Evolutionary conservation across 306 rosid species (phyloP), one percentile per base, ranked within the genome.

Genomic region (Cucurbita ficifolia): DNA sequence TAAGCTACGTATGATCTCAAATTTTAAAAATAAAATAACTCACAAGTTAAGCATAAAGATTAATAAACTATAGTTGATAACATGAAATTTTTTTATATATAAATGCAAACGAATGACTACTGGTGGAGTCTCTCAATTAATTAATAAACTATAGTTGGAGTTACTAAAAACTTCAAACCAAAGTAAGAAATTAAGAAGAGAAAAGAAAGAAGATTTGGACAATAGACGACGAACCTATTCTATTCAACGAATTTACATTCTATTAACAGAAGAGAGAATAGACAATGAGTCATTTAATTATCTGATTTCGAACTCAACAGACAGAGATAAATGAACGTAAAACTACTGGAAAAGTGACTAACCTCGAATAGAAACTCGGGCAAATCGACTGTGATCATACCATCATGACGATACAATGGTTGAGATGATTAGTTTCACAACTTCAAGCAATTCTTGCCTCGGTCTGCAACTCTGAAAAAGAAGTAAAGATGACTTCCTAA

Each of bases 181-280:
- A 63, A 42, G 52, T 42, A 19, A 0, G 68, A 29, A 57, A 68
- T 10, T 36, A 8, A 46, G 51, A 46, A 46, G 13, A 46, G 51
- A 71, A 72, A 10, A 10, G 39, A 45, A 39, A 10, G 8, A 40
- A 45, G 33, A 45, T 22, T 67, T 22, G 39, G 21, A 5, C 19
- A 33, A 59, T 29, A 42, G 42, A 57, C 10, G 8, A 57, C 8
- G 19, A 1, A 33, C 43, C 21, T 13, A 16, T 59, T 4, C 19
- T 17, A 59, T 59, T 29, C 10, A 62, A 38, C 3, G 69, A 38
- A 65, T 70, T 46, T 70, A 70, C 74, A 70, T 68, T 68, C 74
- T 70, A 70, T 49, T 24, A 29, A 70, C 57, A 70, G 48, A 0
- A 13, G 51, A 48, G 5, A 68, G 7, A 21, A 24, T 12, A 65